Evolutionary conservation across 352 stramenopile genomes (phyloP).

Genomic region (Phytophthora pinifolia): DNA sequence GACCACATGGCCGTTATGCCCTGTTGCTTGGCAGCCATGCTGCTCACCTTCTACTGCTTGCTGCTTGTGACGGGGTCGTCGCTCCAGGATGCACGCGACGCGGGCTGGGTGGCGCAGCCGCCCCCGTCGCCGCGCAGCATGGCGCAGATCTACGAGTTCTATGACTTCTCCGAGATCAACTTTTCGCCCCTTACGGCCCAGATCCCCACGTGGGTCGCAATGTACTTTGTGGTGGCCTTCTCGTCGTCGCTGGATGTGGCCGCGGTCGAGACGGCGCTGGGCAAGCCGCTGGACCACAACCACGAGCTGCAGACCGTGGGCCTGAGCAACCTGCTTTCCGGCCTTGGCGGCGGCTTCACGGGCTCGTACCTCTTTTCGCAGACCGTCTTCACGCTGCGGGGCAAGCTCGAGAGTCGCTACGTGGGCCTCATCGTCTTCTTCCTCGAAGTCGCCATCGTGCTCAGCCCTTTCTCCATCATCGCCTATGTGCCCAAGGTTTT

Average conservation of each 20-base stretch:
- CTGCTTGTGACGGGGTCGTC: conserved; percentile 74
- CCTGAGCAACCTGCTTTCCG: conserved; percentile 95
- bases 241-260: conserved; percentile 97
- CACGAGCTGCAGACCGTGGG: conserved; percentile 95
- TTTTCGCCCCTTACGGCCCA: conserved; percentile 61
- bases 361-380: conserved; percentile 99
- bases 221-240: conserved; percentile 99
- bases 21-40: conserved; percentile 86
- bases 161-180: conserved; percentile 66
- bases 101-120: conserved; percentile 91
- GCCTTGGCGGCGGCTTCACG: conserved; percentile 96
- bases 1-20: conserved; percentile 86
- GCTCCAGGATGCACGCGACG: conserved; percentile 87
- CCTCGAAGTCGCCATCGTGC: conserved; percentile 70
- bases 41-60: conserved; percentile 83
- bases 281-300: conserved; percentile 94
- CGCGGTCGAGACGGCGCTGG: conserved; percentile 97
- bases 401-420: conserved; percentile 70
- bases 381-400: conserved; percentile 90
- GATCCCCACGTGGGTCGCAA: conserved; percentile 92
- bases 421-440: conserved; percentile 78
- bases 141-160: conserved; percentile 80
- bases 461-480: conserved; percentile 94
- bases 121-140: conserved; percentile 60
- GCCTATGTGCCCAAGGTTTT: conserved; percentile 97